Percentiles rank a stretch among this genome's conserved stretches.
Conservation (phyloP, 78 protist genomes). For the Dictyostelium purpureum region DNA sequence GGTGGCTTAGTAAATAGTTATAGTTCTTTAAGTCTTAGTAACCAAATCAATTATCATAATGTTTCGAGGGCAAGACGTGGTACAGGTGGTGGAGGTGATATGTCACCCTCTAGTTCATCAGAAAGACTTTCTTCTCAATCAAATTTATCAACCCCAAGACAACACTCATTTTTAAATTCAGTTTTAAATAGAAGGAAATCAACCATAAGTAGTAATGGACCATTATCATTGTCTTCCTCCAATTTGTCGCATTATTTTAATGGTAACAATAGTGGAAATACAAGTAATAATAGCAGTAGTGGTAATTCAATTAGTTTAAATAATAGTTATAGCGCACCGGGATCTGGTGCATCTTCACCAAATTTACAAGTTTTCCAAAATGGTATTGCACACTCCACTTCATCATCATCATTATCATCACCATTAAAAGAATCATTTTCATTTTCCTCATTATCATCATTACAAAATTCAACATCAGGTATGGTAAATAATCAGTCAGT, state of each 20-base stretch:
- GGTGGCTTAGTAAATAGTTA: background rate
- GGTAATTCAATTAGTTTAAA: no score
- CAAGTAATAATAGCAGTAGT: background rate
- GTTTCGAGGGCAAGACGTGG: conserved; percentile 4
- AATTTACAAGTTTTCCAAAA: no score
- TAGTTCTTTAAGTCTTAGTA: background rate
- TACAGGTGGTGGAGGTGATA: background rate
- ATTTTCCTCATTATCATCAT: no score
- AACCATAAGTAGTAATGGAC: background rate
- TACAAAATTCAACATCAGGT: no score
- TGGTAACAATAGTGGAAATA: background rate
- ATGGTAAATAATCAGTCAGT: no score
- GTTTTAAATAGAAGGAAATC: conserved; percentile 18
- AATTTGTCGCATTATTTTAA: background rate
- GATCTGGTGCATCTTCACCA: no score
- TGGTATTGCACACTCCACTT: no score
- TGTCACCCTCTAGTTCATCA: background rate
- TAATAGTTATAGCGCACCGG: no score
- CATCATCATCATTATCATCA: conserved; percentile 5
- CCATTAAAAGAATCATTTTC: background rate
- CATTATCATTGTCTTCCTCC: background rate
- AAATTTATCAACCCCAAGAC: conserved; percentile 1
- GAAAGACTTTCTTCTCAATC: background rate
- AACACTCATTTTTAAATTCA: conserved; percentile 9
- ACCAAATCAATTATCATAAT: conserved; percentile 11